Conservation (phyloP, 352 stramenopile species). For the Phytophthora cactorum region DNA sequence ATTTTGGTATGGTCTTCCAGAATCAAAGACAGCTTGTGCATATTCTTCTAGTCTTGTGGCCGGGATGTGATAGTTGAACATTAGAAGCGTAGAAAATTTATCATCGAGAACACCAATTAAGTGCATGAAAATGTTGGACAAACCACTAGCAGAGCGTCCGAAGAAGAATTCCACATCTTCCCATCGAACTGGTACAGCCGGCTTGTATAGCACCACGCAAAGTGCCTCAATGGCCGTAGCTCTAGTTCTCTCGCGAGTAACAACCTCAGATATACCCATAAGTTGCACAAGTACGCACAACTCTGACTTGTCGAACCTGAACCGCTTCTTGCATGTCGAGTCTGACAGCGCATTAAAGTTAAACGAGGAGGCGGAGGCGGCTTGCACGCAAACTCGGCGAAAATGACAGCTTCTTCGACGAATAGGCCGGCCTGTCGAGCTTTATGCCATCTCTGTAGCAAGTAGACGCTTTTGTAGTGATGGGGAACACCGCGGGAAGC, state of each 20-base stretch:
- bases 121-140: slow-evolving; percentile 4
- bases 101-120: neutral
- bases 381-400: neutral
- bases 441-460: slow-evolving; percentile 3
- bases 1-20: neutral
- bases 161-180: neutral
- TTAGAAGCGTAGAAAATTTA: neutral
- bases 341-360: neutral
- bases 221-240: slow-evolving; percentile 1
- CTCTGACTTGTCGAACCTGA: slow-evolving; percentile 11
- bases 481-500: neutral
- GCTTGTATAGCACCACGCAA: slow-evolving; percentile 1
- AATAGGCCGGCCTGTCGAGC: neutral
- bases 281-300: neutral
- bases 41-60: neutral
- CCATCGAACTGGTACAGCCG: neutral
- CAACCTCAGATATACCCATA: neutral
- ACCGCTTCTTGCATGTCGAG: neutral
- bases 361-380: neutral
- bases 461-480: neutral
- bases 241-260: neutral
- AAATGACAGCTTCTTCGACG: neutral
- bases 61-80: neutral
- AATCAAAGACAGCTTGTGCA: slow-evolving; percentile 1
- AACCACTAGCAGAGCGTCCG: neutral